Evolutionary conservation across 75 land plant species (phyloP), one percentile per base, ranked within the genome.

Genomic region (Sequoia sempervirens): DNA sequence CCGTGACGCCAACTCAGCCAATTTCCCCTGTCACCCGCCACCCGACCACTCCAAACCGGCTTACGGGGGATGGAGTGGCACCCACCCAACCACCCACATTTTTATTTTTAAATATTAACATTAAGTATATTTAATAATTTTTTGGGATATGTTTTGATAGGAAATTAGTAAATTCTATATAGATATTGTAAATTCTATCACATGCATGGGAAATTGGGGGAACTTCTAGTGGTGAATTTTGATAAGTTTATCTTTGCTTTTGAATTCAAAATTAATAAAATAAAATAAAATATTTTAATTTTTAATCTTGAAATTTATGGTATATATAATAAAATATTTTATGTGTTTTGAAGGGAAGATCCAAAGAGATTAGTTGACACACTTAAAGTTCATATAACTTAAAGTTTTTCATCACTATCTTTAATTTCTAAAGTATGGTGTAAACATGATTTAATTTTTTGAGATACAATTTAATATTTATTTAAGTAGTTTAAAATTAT

Each of bases 151-250:
- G 3, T 64, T 64, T 2, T 64, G 8, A 26, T 64, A 96, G 97
- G 94, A 85, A 32, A 91, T 95, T 36, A 88, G 87, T 50, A 90
- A 86, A 40, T 93, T 83, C 74, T 95, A 95, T 76, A 91, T 97
- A 96, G 92, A 90, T 37, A 85, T 91, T 76, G 92, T 97, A 11
- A 97, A 93, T 80, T 85, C 96, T n/a, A 18, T 93, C 96, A 36
- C 96, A 97, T 82, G 88, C 87, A 76, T 97, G 92, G 84, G 95
- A 94, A 80, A 97, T 95, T n/a, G n/a, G 99, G 17, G 97, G 99
- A 52, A 95, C 97, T 75, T 92, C 97, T 70, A 89, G 84, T 14
- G n/a, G 84, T 38, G 99, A 97, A 80, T 93, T 91, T 88, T 97
- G 96, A 96, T 95, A 87, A 73, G 9, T 5, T 26, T 0, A 56